Conservation (phyloP, 805 yeast species). For the Candida takata region DNA sequence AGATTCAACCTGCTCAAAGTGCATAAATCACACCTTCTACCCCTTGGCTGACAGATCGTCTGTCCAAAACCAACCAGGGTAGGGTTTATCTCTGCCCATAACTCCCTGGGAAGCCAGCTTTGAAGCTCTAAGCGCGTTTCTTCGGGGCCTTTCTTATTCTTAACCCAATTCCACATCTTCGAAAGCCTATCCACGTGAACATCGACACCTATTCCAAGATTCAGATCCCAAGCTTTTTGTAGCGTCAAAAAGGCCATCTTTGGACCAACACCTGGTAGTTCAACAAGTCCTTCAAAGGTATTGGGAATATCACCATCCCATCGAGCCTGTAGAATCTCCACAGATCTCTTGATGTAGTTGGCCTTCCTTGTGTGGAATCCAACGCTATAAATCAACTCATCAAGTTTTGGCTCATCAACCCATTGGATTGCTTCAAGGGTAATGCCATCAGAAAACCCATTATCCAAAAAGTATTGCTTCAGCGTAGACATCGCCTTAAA, state of each 20-base stretch:
- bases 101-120: conserved; percentile 62
- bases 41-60: conserved; percentile 69
- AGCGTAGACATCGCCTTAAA: conserved; percentile 61
- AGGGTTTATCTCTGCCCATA: conserved; percentile 85
- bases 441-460: conserved; percentile 44
- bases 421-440: conserved; percentile 46
- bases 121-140: conserved; percentile 62
- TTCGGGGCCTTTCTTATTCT: conserved; percentile 58
- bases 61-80: conserved; percentile 92
- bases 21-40: conserved; percentile 67
- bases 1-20: conserved; percentile 42
- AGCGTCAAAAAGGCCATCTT: conserved; percentile 84
- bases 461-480: conserved; percentile 38
- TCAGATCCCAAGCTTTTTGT: conserved; percentile 76
- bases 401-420: conserved; percentile 51
- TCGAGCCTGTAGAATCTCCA: conserved; percentile 41
- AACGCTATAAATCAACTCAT: conserved; percentile 62
- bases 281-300: conserved; percentile 53
- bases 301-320: conserved; percentile 68
- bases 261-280: conserved; percentile 91
- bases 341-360: conserved; percentile 53
- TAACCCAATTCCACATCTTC: conserved; percentile 76
- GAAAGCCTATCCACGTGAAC: conserved; percentile 82
- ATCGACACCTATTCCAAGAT: conserved; percentile 88
- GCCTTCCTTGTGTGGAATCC: conserved; percentile 88